These are phyloP conservation scores for Massarina eburnea DNA, from an alignment of 2,329 filamentous ascomycete species.

Conservation along the genomic window DNA sequence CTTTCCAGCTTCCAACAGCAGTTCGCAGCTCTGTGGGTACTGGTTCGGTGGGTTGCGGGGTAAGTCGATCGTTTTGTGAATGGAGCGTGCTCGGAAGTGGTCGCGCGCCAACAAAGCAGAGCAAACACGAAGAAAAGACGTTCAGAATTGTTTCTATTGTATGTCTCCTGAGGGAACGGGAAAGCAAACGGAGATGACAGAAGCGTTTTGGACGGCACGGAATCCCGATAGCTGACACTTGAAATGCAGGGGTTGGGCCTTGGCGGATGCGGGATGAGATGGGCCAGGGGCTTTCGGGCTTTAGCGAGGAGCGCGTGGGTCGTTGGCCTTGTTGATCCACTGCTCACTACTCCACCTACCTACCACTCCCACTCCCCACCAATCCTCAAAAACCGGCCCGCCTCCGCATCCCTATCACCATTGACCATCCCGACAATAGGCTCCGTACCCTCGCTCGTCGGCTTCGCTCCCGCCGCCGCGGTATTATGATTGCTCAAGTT, in stretches of 20 bases:
- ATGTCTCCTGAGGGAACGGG: too few relatives aligned
- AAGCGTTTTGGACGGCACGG: neutral
- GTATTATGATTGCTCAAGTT: too few relatives aligned
- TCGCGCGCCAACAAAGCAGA: neutral
- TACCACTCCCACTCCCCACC: too few relatives aligned
- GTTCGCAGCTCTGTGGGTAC: neutral
- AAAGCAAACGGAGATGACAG: neutral
- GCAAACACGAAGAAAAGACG: neutral
- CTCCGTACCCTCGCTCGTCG: conserved; percentile 27
- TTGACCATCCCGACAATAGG: conserved; percentile 40
- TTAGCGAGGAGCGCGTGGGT: too few relatives aligned
- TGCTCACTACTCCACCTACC: too few relatives aligned
- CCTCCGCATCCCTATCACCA: conserved; percentile 35
- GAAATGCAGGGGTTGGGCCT: neutral
- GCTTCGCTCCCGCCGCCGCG: too few relatives aligned
- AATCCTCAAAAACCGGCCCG: too few relatives aligned
- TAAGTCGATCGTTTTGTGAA: neutral
- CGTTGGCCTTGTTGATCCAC: too few relatives aligned
- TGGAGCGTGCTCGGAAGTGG: neutral
- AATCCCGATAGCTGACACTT: neutral
- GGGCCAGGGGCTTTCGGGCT: too few relatives aligned
- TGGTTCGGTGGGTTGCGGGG: neutral
- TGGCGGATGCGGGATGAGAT: too few relatives aligned
- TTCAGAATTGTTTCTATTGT: too few relatives aligned
- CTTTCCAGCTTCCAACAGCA: neutral